Percentiles rank a stretch among this genome's conserved stretches.
Evolutionary conservation across 2,329 filamentous ascomycete species (phyloP).

Genomic region (Pseudocercospora ulei): DNA sequence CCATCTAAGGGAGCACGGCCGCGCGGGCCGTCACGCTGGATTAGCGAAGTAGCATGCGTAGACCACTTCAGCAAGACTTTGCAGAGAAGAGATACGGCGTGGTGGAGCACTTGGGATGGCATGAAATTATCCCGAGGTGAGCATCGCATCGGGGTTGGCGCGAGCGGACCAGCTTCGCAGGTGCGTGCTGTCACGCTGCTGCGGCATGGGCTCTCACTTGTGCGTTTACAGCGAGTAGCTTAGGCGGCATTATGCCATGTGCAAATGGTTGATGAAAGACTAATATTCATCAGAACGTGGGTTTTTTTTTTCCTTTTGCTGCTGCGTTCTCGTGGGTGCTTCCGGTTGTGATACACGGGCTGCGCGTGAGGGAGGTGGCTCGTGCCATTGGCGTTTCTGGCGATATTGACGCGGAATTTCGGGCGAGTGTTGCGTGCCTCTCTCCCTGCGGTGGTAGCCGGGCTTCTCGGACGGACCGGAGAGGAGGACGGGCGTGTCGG

Average conservation of each 20-base stretch:
- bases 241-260: constrained; percentile 16
- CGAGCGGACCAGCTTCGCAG: constrained; percentile 8
- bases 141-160: constrained; percentile 10
- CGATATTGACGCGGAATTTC: no score
- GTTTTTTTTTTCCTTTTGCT: constrained; percentile 5
- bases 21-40: constrained; percentile 1
- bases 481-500: constrained; percentile 14
- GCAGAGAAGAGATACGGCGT: constrained; percentile 7
- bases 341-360: constrained; percentile 13
- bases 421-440: no score
- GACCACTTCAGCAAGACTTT: background rate
- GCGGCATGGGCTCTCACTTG: constrained; percentile 4
- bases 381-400: no score
- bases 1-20: constrained; percentile 55
- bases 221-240: constrained; percentile 15
- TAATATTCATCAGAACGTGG: constrained; percentile 13
- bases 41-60: background rate
- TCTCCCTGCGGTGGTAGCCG: no score
- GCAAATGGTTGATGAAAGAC: constrained; percentile 15
- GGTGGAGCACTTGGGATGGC: constrained; percentile 10
- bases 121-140: constrained; percentile 14
- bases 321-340: constrained; percentile 5
- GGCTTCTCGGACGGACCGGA: no score
- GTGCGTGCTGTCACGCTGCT: constrained; percentile 7
- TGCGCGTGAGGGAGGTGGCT: constrained; percentile 14